These are phyloP conservation scores for Cutaneotrichosporon sp. DNA, from an alignment of 1,284 basidiomycete species.

Conservation along the genomic window DNA sequence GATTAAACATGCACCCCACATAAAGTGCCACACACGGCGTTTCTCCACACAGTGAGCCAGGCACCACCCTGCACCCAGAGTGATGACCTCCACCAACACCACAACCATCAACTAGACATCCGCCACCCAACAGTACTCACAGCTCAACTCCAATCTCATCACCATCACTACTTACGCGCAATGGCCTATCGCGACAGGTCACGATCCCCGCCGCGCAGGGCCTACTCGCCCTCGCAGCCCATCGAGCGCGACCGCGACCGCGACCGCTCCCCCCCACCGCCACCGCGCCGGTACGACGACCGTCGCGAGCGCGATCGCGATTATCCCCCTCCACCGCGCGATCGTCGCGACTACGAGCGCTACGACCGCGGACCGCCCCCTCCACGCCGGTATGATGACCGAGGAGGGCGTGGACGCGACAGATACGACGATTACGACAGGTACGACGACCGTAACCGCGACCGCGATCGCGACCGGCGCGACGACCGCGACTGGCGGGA, in stretches of 20 bases:
- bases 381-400: conserved; percentile 5
- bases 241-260: not conserved
- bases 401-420: no score
- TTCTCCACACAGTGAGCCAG: no score
- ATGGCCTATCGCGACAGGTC: not conserved
- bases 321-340: conserved; percentile 10
- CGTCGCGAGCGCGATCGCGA: not conserved
- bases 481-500: conserved; percentile 1
- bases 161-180: not conserved
- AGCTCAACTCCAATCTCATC: not conserved
- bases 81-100: no score
- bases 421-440: not conserved
- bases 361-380: conserved; percentile 2
- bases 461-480: not conserved
- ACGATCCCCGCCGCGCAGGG: not conserved
- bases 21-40: not conserved
- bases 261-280: conserved; percentile 3
- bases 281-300: conserved; percentile 18
- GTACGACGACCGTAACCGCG: conserved; percentile 1
- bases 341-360: conserved; percentile 15
- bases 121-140: not conserved
- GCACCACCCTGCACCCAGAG: no score
- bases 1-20: not conserved
- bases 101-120: no score
- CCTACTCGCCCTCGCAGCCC: conserved; percentile 3